Evolutionary conservation across 164 flowering plant species (phyloP).

Genomic region (Nelumbo lutea): DNA sequence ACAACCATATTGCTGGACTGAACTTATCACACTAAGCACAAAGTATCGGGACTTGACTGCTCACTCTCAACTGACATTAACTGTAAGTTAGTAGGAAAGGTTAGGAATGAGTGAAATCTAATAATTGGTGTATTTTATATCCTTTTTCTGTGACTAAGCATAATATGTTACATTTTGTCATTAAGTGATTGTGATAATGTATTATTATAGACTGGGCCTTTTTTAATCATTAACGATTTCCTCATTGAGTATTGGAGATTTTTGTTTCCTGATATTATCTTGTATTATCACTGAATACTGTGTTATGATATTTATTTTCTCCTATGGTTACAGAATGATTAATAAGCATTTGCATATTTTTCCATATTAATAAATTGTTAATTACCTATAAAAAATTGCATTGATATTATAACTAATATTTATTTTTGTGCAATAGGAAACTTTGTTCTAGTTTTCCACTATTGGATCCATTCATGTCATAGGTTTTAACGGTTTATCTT

Average conservation of each 20-base stretch:
- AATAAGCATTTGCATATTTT: too few relatives aligned
- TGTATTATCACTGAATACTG: neutral
- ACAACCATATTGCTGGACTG: conserved; percentile 88
- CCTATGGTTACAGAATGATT: too few relatives aligned
- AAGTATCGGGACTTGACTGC: conserved; percentile 93
- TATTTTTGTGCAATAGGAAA: neutral
- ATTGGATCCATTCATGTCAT: neutral
- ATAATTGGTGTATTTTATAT: neutral
- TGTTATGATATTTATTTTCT: too few relatives aligned
- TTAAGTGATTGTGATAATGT: neutral
- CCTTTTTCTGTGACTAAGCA: neutral
- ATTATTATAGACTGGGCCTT: neutral
- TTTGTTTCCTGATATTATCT: neutral
- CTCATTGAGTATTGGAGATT: neutral
- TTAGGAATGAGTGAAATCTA: neutral
- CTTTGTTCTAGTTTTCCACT: neutral
- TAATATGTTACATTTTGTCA: neutral
- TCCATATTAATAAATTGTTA: too few relatives aligned
- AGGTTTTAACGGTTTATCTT: neutral
- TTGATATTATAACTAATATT: too few relatives aligned
- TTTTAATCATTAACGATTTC: neutral
- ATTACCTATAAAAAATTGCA: too few relatives aligned
- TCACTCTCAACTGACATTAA: conserved; percentile 81
- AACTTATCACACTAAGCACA: conserved; percentile 77
- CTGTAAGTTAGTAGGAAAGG: conserved; percentile 39